Percentiles rank a stretch among this genome's conserved stretches.
These are phyloP conservation scores for Coleophoma crateriformis DNA, from an alignment of 2,329 filamentous ascomycete genomes.

Conservation along the genomic window DNA sequence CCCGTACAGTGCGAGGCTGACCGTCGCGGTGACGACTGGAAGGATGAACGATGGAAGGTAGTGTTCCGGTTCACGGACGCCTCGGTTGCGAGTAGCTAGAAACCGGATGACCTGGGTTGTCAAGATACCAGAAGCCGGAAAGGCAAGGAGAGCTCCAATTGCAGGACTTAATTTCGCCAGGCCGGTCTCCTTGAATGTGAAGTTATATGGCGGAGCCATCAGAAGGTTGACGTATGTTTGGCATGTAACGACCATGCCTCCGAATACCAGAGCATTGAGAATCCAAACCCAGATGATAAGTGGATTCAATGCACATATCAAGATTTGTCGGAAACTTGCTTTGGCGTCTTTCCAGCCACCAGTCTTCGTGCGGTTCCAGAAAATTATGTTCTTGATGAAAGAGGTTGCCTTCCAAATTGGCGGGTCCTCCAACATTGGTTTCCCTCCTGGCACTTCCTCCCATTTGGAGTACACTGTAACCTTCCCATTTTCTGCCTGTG, in stretches of 20 bases:
- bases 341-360: slow-evolving; percentile 5
- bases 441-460: slow-evolving; percentile 17
- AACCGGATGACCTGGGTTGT: not conserved
- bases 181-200: slow-evolving; percentile 3
- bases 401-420: not conserved
- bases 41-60: slow-evolving; percentile 2
- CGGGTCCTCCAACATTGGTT: slow-evolving; percentile 2
- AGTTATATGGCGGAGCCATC: slow-evolving; percentile 7
- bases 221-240: slow-evolving; percentile 4
- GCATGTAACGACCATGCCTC: slow-evolving; percentile 7
- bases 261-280: slow-evolving; percentile 10
- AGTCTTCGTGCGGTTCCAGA: not conserved
- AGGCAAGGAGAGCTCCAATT: slow-evolving; percentile 2
- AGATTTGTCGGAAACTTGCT: slow-evolving; percentile 2
- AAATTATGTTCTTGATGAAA: slow-evolving; percentile 1
- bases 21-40: not conserved
- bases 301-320: slow-evolving; percentile 55
- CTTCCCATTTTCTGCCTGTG: slow-evolving; percentile 32
- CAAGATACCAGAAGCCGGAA: not conserved
- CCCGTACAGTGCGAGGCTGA: not conserved
- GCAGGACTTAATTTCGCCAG: slow-evolving; percentile 5
- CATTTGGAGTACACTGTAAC: slow-evolving; percentile 30
- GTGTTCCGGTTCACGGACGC: slow-evolving; percentile 1
- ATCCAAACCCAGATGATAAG: slow-evolving; percentile 30
- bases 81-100: not conserved